A percentile compares a stretch with the other conserved stretches of the same genome.
Conservation (phyloP, 2,329 filamentous ascomycete genomes). For the Aureobasidium lini region DNA sequence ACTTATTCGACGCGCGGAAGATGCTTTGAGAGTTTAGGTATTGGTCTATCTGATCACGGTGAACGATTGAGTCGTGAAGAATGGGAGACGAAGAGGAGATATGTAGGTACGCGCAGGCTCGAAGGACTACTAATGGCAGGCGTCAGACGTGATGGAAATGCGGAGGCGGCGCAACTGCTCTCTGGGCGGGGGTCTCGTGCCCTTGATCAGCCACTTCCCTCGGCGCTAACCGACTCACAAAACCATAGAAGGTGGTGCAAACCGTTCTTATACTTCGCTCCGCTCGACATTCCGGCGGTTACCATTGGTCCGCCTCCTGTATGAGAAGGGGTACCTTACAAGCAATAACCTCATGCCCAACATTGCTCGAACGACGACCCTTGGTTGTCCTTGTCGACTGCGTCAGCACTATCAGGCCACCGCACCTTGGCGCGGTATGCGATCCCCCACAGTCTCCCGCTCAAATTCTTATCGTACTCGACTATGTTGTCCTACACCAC, state of each 20-base stretch:
- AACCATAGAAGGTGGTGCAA: constrained; percentile 1
- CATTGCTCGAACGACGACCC: neutral
- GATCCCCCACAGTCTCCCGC: neutral
- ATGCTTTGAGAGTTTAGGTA: neutral
- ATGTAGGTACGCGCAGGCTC: neutral
- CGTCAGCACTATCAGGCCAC: constrained; percentile 12
- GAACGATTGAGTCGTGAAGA: neutral
- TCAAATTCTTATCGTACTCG: neutral
- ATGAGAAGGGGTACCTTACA: neutral
- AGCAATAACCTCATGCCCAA: neutral
- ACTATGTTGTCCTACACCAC: neutral
- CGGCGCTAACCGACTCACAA: constrained; percentile 7
- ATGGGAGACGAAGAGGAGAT: neutral
- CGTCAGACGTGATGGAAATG: constrained; percentile 11
- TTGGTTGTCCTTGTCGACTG: neutral
- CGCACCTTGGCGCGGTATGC: neutral
- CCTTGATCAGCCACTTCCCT: constrained; percentile 7
- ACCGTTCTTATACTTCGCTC: neutral
- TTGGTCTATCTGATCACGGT: neutral
- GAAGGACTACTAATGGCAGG: neutral
- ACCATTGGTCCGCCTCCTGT: neutral
- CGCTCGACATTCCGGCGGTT: neutral
- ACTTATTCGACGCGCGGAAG: neutral
- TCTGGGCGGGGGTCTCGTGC: constrained; percentile 11
- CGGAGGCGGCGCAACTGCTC: constrained; percentile 6